Evolutionary conservation across 139 green algal species (phyloP).

Genomic region (Chlorella sorokiniana): DNA sequence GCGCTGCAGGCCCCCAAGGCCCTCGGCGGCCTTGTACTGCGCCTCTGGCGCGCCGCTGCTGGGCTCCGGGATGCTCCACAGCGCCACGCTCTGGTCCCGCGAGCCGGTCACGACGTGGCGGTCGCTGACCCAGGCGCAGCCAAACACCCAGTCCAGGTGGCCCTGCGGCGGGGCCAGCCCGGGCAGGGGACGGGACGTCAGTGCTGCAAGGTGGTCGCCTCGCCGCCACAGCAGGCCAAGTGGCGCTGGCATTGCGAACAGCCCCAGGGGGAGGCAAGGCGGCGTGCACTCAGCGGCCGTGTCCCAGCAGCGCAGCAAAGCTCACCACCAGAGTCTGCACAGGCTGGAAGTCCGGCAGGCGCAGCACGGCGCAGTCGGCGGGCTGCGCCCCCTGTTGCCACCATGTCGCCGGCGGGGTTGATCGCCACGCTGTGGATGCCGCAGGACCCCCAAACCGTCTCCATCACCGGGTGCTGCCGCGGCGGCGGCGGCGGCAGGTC

Average conservation of each 20-base stretch:
- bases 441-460: conserved; percentile 34
- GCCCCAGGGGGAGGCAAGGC: too few relatives aligned
- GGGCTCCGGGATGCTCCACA: conserved; percentile 31
- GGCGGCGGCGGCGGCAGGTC: conserved; percentile 11
- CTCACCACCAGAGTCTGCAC: conserved; percentile 43
- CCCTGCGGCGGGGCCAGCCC: conserved; percentile 36
- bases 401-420: conserved; percentile 43
- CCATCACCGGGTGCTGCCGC: not conserved
- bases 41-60: not conserved
- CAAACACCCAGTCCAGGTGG: conserved; percentile 82
- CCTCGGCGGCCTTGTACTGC: not conserved
- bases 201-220: not conserved
- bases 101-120: conserved; percentile 60
- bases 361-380: conserved; percentile 45
- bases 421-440: conserved; percentile 63
- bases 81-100: conserved; percentile 33
- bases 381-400: conserved; percentile 62
- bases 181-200: not conserved
- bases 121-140: conserved; percentile 64
- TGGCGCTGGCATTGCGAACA: not conserved
- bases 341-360: conserved; percentile 23
- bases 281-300: too few relatives aligned
- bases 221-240: not conserved
- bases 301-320: not conserved
- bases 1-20: not conserved